Percentiles rank a stretch among this genome's conserved stretches.
Evolutionary conservation across 139 green algal species (phyloP).

Genomic region (Picochlorum sp.): DNA sequence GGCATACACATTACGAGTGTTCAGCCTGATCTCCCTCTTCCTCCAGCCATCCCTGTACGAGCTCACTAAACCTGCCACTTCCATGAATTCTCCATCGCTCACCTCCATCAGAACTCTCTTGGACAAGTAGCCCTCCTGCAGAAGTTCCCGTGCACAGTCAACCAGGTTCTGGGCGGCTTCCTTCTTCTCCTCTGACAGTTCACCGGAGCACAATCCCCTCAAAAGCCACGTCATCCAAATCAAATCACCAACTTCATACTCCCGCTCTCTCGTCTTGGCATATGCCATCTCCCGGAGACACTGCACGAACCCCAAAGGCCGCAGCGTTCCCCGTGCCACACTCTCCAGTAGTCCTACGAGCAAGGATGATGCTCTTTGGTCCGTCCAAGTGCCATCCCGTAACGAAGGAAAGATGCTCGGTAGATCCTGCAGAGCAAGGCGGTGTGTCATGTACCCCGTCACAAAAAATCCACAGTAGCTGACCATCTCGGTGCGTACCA

Average conservation of each 20-base stretch:
- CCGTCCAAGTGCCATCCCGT: no score
- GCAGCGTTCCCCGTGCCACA: no score
- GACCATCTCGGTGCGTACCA: no score
- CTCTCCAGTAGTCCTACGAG: no score
- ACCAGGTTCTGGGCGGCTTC: background rate
- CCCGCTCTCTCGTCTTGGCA: no score
- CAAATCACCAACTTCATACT: background rate
- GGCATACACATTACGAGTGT: constrained; percentile 59
- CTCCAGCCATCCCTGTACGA: constrained; percentile 21
- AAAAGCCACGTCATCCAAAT: constrained; percentile 1
- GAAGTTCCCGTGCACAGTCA: background rate
- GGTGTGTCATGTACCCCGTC: no score
- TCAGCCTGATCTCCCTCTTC: constrained; percentile 39
- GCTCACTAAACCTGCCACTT: constrained; percentile 30
- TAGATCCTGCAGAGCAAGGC: no score
- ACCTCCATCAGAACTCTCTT: constrained; percentile 32
- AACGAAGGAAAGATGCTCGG: no score
- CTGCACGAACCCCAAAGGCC: no score
- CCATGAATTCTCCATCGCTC: constrained; percentile 37
- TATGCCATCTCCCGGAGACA: no score
- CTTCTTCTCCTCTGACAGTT: background rate
- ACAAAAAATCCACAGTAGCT: no score
- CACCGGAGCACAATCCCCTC: background rate
- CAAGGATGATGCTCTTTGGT: no score
- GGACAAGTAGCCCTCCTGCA: constrained; percentile 11